These are phyloP conservation scores for Saccharomycopsis phalli DNA, from an alignment of 1,139 yeast genomes.

Conservation along the genomic window DNA sequence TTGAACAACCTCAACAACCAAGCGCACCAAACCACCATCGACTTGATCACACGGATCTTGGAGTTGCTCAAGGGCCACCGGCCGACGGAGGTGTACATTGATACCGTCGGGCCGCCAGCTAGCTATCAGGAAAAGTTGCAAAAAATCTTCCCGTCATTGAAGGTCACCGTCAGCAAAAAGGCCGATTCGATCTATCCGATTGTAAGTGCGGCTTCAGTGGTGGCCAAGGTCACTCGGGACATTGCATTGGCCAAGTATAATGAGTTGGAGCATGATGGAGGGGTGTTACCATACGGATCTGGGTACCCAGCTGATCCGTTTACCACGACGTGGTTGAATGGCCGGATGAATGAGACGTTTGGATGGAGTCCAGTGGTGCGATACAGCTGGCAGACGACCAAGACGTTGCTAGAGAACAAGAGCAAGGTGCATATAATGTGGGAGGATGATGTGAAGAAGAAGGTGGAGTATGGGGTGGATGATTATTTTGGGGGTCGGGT, in stretches of 20 bases:
- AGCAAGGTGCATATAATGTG: conserved; percentile 46
- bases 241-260: conserved; percentile 38
- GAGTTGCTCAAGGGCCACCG: conserved; percentile 45
- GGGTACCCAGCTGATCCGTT: conserved; percentile 94
- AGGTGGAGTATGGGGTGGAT: conserved; percentile 27
- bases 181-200: conserved; percentile 93
- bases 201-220: conserved; percentile 93
- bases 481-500: conserved; percentile 27
- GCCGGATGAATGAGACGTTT: conserved; percentile 57
- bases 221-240: conserved; percentile 95
- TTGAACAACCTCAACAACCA: conserved; percentile 71
- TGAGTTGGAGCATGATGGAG: neutral
- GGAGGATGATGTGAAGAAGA: conserved; percentile 40
- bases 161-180: conserved; percentile 83
- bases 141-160: conserved; percentile 56
- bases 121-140: conserved; percentile 72
- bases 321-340: conserved; percentile 64
- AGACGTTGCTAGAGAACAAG: conserved; percentile 52
- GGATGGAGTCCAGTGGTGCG: conserved; percentile 83
- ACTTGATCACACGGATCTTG: conserved; percentile 52
- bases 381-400: conserved; percentile 92
- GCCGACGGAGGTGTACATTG: conserved; percentile 68
- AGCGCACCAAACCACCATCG: conserved; percentile 91
- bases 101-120: conserved; percentile 94
- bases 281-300: conserved; percentile 48